These are phyloP conservation scores for Fraxinus angustifolia DNA, from an alignment of 305 asterid species.

Conservation along the genomic window DNA sequence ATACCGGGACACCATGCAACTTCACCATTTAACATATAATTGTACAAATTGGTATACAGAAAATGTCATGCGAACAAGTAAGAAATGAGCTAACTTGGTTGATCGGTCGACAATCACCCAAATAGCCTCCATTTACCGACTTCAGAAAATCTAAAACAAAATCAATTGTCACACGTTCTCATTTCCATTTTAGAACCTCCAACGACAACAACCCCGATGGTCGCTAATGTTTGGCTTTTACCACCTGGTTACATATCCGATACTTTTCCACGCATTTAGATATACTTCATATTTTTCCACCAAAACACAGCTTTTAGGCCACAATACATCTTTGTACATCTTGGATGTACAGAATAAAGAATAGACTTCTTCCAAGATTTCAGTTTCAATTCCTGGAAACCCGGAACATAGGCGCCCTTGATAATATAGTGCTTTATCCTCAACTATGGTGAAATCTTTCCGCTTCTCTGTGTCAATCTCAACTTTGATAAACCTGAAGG, in stretches of 20 bases:
- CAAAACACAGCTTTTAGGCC: neutral
- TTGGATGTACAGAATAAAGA: neutral
- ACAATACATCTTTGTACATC: neutral
- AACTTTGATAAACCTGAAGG: neutral
- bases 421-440: neutral
- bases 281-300: too few relatives aligned
- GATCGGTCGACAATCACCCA: too few relatives aligned
- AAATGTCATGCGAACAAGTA: too few relatives aligned
- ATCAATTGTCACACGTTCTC: neutral
- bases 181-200: neutral
- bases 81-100: too few relatives aligned
- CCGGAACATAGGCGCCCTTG: neutral
- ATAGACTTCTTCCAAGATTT: neutral
- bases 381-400: neutral
- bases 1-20: too few relatives aligned
- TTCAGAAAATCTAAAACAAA: too few relatives aligned
- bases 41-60: too few relatives aligned
- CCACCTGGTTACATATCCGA: neutral
- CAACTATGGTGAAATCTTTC: neutral
- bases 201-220: neutral
- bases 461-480: neutral
- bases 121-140: too few relatives aligned
- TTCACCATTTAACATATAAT: too few relatives aligned
- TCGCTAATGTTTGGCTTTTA: neutral
- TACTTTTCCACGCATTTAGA: neutral